Evolutionary conservation across 192 early-diverging fungal genomes (phyloP).

Genomic region (Linnemannia hyalina): DNA sequence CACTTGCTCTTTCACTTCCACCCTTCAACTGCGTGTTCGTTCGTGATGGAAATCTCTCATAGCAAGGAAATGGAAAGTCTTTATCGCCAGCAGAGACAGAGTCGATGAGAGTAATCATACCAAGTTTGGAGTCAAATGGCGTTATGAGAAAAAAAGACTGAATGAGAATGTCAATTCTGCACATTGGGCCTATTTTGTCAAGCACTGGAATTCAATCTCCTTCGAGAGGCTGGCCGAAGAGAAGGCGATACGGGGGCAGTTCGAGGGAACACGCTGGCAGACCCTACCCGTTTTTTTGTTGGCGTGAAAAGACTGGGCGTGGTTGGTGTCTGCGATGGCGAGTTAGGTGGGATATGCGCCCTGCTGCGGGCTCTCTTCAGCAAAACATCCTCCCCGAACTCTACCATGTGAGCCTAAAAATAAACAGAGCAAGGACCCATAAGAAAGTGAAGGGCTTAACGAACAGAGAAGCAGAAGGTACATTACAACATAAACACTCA

Average conservation of each 20-base stretch:
- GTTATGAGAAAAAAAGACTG: neutral
- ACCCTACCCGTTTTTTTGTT: no score
- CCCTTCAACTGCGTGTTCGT: neutral
- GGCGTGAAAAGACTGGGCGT: no score
- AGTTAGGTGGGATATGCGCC: no score
- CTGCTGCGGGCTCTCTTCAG: no score
- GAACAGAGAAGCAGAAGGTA: constrained; percentile 4
- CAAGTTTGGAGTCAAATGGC: neutral
- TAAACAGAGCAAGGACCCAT: neutral
- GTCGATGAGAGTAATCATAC: neutral
- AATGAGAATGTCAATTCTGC: neutral
- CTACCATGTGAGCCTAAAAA: no score
- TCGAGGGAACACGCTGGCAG: no score
- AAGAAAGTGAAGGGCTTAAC: constrained; percentile 14
- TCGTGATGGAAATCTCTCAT: neutral
- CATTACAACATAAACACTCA: constrained; percentile 3
- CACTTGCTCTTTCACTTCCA: neutral
- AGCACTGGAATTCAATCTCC: neutral
- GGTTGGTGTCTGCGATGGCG: no score
- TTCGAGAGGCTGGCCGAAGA: no score
- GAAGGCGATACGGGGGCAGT: no score
- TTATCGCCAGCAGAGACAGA: neutral
- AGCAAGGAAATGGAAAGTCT: neutral
- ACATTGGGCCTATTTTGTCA: neutral
- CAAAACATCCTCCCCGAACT: no score